A percentile compares a stretch with the other conserved stretches of the same genome.
Evolutionary conservation across 306 rosid species (phyloP).

Genomic region (Sechiopsis laciniata): DNA sequence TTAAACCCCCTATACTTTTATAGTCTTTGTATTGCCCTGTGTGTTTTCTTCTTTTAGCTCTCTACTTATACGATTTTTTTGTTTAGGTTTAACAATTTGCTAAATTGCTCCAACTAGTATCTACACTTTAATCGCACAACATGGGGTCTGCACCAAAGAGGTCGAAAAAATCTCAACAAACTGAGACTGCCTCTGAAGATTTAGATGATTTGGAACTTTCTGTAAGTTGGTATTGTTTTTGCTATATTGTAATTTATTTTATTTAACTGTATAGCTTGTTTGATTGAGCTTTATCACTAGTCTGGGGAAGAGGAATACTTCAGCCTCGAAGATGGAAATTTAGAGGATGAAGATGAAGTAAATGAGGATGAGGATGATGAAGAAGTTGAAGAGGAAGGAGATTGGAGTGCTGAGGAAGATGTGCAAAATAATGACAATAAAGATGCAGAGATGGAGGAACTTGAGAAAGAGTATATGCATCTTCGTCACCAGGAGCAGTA

Average conservation of each 20-base stretch:
- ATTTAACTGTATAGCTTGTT: not conserved
- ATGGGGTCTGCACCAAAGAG: conserved; percentile 43
- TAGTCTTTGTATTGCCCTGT: not conserved
- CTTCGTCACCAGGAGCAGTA: conserved; percentile 70
- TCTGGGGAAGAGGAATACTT: conserved; percentile 2
- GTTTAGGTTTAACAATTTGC: not conserved
- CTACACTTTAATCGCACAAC: not conserved
- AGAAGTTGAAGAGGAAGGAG: conserved; percentile 34
- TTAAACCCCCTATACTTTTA: too few relatives aligned
- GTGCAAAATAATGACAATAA: conserved; percentile 13
- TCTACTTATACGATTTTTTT: not conserved
- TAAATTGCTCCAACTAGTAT: not conserved
- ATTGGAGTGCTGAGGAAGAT: conserved; percentile 26
- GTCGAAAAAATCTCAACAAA: conserved; percentile 24
- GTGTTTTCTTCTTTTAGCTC: conserved; percentile 3
- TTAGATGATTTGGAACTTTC: not conserved
- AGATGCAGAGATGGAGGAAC: conserved; percentile 71
- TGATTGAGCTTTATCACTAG: conserved; percentile 14
- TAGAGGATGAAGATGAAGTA: conserved; percentile 23
- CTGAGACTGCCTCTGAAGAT: conserved; percentile 36
- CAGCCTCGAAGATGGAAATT: conserved; percentile 21
- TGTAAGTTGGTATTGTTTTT: conserved; percentile 2
- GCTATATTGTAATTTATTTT: not conserved
- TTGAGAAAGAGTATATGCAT: conserved; percentile 63
- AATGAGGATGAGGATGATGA: conserved; percentile 27